Conservation (phyloP, 2,329 filamentous ascomycete species). For the Beauveria asiatica region DNA sequence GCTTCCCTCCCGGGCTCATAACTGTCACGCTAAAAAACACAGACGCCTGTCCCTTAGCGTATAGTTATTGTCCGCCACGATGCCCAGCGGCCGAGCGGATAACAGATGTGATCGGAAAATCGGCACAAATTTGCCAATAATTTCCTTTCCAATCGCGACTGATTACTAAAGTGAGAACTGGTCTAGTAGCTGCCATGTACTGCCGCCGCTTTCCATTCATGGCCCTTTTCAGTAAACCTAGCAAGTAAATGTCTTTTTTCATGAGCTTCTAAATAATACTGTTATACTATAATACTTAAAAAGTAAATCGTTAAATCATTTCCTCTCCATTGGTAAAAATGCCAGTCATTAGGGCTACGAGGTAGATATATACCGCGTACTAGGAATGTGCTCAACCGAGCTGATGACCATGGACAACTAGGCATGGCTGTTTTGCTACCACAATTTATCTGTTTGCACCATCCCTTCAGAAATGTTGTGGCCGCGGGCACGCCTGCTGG, state of each 20-base stretch:
- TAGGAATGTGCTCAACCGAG: background rate
- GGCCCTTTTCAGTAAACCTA: too few species aligned
- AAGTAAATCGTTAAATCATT: too few species aligned
- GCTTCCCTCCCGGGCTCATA: too few species aligned
- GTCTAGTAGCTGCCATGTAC: background rate
- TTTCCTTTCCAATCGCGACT: too few species aligned
- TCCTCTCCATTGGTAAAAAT: background rate
- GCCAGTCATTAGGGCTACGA: background rate
- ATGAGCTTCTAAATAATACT: too few species aligned
- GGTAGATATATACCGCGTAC: background rate
- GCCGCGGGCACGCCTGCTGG: too few species aligned
- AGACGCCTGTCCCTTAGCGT: too few species aligned
- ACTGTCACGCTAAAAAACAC: too few species aligned
- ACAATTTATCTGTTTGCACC: background rate
- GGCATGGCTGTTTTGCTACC: background rate
- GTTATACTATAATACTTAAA: too few species aligned
- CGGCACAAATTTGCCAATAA: background rate
- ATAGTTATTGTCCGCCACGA: too few species aligned
- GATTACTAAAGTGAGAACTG: background rate
- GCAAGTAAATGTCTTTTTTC: too few species aligned
- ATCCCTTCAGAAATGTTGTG: background rate
- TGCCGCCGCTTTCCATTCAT: too few species aligned
- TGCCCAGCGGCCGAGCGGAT: background rate
- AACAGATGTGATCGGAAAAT: background rate
- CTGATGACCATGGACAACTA: background rate